Conservation (phyloP, 2,329 filamentous ascomycete species). For the Epichloe brachyelytri region DNA sequence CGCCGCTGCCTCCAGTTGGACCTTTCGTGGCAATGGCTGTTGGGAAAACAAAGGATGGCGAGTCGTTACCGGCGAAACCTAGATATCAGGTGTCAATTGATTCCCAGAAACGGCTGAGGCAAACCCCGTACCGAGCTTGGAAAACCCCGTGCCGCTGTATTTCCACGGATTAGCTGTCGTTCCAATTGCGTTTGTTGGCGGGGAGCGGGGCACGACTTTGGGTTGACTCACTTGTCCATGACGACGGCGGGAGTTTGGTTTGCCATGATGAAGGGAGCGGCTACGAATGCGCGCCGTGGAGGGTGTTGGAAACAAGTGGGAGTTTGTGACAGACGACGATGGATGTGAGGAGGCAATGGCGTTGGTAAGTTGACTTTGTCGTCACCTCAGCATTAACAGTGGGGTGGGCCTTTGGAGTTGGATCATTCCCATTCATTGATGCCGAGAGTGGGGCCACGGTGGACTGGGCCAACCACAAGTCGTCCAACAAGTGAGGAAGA, state of each 20-base stretch:
- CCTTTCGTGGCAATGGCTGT: conserved; percentile 96
- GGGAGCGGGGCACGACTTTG: conserved; percentile 18
- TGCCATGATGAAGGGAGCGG: conserved; percentile 51
- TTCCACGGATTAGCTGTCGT: conserved; percentile 20
- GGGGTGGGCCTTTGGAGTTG: conserved; percentile 4
- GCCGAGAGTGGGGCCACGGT: not conserved
- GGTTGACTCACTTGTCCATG: conserved; percentile 98
- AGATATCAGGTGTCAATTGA: conserved; percentile 14
- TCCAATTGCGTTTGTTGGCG: conserved; percentile 12
- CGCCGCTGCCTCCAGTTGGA: conserved; percentile 53
- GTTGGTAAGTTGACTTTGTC: conserved; percentile 4
- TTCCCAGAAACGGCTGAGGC: not conserved
- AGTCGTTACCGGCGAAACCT: conserved; percentile 99
- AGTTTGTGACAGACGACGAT: conserved; percentile 1
- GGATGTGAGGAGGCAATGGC: conserved; percentile 2
- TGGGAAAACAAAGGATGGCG: conserved; percentile 96
- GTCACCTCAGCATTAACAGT: conserved; percentile 6
- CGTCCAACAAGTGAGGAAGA: no score
- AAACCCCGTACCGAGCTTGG: conserved; percentile 71
- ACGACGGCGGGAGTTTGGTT: conserved; percentile 99
- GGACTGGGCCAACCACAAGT: no score
- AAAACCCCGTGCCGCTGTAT: conserved; percentile 92
- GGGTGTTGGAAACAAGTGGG: not conserved
- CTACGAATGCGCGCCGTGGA: conserved; percentile 11
- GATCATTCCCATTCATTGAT: no score